A percentile compares a stretch with the other conserved stretches of the same genome.
Evolutionary conservation across 1,284 basidiomycete species (phyloP).

Genomic region (Moesziomyces parantarcticus): DNA sequence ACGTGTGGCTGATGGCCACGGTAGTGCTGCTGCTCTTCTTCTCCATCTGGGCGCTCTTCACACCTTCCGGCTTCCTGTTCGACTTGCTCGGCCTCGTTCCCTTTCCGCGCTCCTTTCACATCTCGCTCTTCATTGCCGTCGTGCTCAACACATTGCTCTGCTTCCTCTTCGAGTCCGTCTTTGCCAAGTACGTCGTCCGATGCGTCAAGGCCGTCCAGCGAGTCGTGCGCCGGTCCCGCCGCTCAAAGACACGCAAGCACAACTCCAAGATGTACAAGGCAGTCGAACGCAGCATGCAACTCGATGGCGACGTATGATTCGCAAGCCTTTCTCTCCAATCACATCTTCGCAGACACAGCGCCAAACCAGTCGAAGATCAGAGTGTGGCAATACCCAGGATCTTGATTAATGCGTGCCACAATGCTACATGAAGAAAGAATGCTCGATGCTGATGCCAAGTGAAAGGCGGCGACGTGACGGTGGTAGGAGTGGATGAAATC

Average conservation of each 20-base stretch:
- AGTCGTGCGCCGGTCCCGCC: constrained; percentile 10
- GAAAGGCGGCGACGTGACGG: no score
- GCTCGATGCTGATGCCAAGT: no score
- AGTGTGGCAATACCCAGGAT: background rate
- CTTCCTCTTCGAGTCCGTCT: constrained; percentile 77
- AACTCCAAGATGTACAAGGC: constrained; percentile 55
- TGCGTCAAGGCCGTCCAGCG: constrained; percentile 51
- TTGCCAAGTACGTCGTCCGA: constrained; percentile 43
- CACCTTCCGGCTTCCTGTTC: constrained; percentile 75
- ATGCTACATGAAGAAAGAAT: no score
- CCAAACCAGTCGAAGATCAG: background rate
- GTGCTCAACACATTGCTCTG: constrained; percentile 80
- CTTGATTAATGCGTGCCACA: background rate
- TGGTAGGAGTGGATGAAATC: no score
- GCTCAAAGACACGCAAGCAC: constrained; percentile 19
- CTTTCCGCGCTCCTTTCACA: constrained; percentile 78
- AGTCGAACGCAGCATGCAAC: constrained; percentile 50
- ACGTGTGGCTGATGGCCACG: constrained; percentile 69
- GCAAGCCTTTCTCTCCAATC: no score
- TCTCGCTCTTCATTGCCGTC: constrained; percentile 78
- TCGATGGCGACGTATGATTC: constrained; percentile 39
- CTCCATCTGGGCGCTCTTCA: constrained; percentile 63
- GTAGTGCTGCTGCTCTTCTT: constrained; percentile 47
- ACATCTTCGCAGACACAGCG: background rate
- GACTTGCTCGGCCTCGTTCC: constrained; percentile 81